Evolutionary conservation across 805 yeast genomes (phyloP).

Genomic region (Starmerella davenportii): DNA sequence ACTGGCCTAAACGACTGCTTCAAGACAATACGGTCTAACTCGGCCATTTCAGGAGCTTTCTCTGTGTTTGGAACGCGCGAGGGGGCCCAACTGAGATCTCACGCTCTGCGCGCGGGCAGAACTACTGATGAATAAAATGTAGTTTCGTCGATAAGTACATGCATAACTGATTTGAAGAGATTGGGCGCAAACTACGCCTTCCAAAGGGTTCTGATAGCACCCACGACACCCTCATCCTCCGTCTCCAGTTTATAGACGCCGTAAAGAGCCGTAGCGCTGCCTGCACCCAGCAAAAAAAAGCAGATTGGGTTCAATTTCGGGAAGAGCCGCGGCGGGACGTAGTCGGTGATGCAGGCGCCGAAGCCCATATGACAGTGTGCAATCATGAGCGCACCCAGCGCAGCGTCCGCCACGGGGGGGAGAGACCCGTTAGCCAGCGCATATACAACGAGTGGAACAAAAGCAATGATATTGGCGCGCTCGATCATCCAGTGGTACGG

Average conservation of each 20-base stretch:
- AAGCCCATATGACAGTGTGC: conserved; percentile 76
- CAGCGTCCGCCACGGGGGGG: conserved; percentile 54
- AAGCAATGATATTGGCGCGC: conserved; percentile 44
- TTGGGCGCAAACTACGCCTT: conserved; percentile 25
- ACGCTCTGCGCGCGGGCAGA: too few species aligned
- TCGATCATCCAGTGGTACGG: conserved; percentile 91
- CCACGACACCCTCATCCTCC: conserved; percentile 59
- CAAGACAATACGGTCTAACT: too few species aligned
- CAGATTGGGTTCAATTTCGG: conserved; percentile 61
- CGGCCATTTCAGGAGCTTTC: too few species aligned
- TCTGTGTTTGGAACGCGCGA: too few species aligned
- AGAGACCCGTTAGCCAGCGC: conserved; percentile 64
- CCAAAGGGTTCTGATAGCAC: conserved; percentile 50
- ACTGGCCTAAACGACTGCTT: too few species aligned
- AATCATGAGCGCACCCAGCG: conserved; percentile 45
- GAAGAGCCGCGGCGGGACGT: conserved; percentile 72
- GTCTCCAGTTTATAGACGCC: conserved; percentile 69
- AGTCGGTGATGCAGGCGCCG: conserved; percentile 81
- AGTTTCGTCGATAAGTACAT: too few species aligned
- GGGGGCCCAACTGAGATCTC: too few species aligned
- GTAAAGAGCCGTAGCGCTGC: conserved; percentile 49
- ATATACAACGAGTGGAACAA: conserved; percentile 58
- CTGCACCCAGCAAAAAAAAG: conserved; percentile 47
- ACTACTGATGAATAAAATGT: too few species aligned
- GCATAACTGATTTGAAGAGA: too few species aligned